A percentile compares a stretch with the other conserved stretches of the same genome.
phyloP scores from a whole-genome alignment of 2,329 filamentous ascomycete species.

The Nothophaeocryptopus gaeumannii region DNA sequence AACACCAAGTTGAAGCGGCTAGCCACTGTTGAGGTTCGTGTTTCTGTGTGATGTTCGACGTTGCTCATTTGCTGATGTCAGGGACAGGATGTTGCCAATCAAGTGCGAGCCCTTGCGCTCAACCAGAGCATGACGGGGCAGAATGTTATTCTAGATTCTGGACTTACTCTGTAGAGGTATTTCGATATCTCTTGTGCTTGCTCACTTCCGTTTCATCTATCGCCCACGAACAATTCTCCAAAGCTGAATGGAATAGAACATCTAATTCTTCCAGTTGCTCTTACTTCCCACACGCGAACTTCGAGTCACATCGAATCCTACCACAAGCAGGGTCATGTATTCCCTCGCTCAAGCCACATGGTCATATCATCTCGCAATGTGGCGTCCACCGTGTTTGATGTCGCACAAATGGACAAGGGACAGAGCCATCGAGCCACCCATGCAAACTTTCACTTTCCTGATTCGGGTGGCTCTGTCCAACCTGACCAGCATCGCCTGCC shows the following conservation, averaged over 20 bases:
- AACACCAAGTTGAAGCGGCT: slow-evolving; percentile 50
- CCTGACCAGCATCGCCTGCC: too few species aligned
- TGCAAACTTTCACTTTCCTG: too few species aligned
- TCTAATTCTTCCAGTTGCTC: too few species aligned
- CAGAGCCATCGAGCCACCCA: too few species aligned
- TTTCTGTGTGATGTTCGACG: neutral
- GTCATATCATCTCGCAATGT: neutral
- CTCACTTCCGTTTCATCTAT: neutral
- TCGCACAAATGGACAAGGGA: neutral
- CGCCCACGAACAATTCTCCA: too few species aligned
- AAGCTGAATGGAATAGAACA: too few species aligned
- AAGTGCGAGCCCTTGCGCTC: slow-evolving; percentile 51
- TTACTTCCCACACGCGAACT: too few species aligned
- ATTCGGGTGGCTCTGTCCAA: too few species aligned
- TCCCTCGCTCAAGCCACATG: slow-evolving; percentile 11
- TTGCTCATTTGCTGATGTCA: slow-evolving; percentile 3
- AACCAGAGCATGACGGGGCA: slow-evolving; percentile 52
- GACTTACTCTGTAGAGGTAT: slow-evolving; percentile 16
- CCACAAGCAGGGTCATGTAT: slow-evolving; percentile 6
- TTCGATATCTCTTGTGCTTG: neutral
- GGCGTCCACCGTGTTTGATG: neutral
- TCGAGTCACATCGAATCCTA: neutral
- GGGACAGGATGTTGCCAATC: slow-evolving; percentile 51
- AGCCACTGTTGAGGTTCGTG: slow-evolving; percentile 51
- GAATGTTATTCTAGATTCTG: slow-evolving; percentile 52